Evolutionary conservation across 1,284 basidiomycete species (phyloP).

Genomic region (Tilletiopsis washingtonensis): DNA sequence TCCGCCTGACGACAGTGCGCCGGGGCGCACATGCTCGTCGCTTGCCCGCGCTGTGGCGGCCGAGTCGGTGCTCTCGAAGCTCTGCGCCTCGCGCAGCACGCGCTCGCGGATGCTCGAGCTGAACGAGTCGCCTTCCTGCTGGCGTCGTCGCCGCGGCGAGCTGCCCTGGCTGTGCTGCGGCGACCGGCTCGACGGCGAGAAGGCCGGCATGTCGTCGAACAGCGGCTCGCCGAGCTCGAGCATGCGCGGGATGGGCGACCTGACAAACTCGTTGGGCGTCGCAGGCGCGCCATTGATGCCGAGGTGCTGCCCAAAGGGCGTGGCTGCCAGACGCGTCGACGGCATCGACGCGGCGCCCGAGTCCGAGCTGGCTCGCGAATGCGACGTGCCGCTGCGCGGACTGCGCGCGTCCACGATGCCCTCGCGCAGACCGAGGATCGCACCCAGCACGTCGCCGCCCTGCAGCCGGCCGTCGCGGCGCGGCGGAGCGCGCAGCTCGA

Average conservation of each 20-base stretch:
- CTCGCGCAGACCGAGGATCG: slow-evolving; percentile 25
- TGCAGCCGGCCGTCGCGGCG: slow-evolving; percentile 9
- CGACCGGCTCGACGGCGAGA: not conserved
- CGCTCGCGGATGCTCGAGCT: not conserved
- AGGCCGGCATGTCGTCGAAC: slow-evolving; percentile 3
- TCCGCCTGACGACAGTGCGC: not conserved
- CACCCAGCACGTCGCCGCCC: slow-evolving; percentile 36
- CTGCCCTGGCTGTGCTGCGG: not conserved
- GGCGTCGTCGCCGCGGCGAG: too few relatives aligned
- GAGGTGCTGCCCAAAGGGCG: too few relatives aligned
- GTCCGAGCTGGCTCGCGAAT: too few relatives aligned
- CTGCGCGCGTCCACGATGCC: not conserved
- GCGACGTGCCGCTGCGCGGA: too few relatives aligned
- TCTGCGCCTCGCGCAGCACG: slow-evolving; percentile 23
- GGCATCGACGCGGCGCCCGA: not conserved
- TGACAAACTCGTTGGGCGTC: too few relatives aligned
- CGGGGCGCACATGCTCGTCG: not conserved
- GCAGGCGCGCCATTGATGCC: too few relatives aligned
- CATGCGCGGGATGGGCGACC: slow-evolving; percentile 12
- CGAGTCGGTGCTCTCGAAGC: slow-evolving; percentile 20
- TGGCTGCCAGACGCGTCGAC: too few relatives aligned
- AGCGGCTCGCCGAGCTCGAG: slow-evolving; percentile 7
- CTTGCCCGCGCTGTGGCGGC: slow-evolving; percentile 11
- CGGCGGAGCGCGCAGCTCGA: not conserved
- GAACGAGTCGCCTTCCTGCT: too few relatives aligned